phyloP scores from a whole-genome alignment of 805 yeast species.

The Candida pseudoglaebosa region DNA sequence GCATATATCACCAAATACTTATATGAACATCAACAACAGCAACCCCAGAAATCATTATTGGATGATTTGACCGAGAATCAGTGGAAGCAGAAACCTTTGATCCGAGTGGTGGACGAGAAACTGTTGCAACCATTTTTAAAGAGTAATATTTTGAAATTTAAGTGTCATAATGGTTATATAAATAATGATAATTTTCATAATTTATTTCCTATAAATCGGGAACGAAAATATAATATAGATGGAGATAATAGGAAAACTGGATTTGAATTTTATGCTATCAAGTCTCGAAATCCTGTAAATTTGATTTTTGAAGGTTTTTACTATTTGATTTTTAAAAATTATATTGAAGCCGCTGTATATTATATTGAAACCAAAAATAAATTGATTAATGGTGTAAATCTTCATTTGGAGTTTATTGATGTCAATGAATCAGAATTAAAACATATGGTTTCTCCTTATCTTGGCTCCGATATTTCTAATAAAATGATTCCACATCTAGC shows the following conservation, averaged over 20 bases:
- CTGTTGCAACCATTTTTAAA: neutral
- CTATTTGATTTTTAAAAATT: conserved; percentile 48
- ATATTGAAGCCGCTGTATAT: conserved; percentile 49
- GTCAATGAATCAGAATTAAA: conserved; percentile 21
- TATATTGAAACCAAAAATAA: conserved; percentile 47
- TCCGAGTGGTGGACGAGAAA: neutral
- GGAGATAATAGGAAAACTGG: conserved; percentile 12
- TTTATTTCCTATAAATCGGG: conserved; percentile 32
- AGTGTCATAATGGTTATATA: conserved; percentile 36
- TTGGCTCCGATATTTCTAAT: conserved; percentile 5
- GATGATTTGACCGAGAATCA: conserved; percentile 5
- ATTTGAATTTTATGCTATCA: conserved; percentile 38
- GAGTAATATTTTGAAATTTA: conserved; percentile 34
- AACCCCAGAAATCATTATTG: conserved; percentile 2
- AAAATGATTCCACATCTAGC: neutral
- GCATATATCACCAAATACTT: conserved; percentile 1
- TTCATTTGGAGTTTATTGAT: conserved; percentile 44
- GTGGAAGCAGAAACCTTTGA: conserved; percentile 2
- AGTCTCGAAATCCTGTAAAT: conserved; percentile 46
- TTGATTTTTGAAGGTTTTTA: conserved; percentile 46
- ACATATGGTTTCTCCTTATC: conserved; percentile 27
- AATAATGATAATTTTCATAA: conserved; percentile 36
- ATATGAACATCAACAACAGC: conserved; percentile 2
- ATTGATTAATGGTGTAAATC: conserved; percentile 47
- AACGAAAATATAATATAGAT: conserved; percentile 19